phyloP scores from a whole-genome alignment of 2,329 filamentous ascomycete species.

The Fusarium chuoi region DNA sequence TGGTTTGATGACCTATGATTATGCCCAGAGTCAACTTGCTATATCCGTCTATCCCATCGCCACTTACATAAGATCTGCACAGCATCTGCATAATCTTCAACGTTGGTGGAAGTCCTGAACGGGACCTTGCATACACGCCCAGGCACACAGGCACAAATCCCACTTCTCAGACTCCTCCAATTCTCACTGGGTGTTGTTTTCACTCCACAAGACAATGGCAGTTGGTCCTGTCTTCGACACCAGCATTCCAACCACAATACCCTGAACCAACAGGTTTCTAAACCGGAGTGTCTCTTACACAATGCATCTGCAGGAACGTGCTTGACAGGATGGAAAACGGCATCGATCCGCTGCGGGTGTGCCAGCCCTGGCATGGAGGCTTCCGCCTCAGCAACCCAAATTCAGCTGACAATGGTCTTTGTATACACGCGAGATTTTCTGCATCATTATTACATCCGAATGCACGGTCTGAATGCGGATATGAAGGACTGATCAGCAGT shows the following conservation, averaged over 20 bases:
- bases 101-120: background rate
- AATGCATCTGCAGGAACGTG: slow-evolving; percentile 17
- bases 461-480: slow-evolving; percentile 17
- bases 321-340: slow-evolving; percentile 1
- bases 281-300: background rate
- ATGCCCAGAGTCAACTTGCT: background rate
- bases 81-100: background rate
- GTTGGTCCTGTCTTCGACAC: background rate
- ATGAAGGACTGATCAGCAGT: background rate
- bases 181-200: background rate
- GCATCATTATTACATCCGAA: background rate
- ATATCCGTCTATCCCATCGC: background rate
- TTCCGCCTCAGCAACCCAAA: slow-evolving; percentile 32
- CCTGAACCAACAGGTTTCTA: background rate
- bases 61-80: background rate
- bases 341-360: slow-evolving; percentile 7
- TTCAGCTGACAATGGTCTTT: slow-evolving; percentile 31
- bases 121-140: slow-evolving; percentile 1
- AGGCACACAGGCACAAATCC: background rate
- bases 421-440: background rate
- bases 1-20: background rate
- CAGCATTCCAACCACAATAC: slow-evolving; percentile 23
- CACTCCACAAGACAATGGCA: background rate
- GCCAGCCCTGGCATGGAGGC: slow-evolving; percentile 27
- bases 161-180: too few relatives aligned